Conservation (phyloP, 371 early-diverging fungal species). For the Mucor plumbeus region DNA sequence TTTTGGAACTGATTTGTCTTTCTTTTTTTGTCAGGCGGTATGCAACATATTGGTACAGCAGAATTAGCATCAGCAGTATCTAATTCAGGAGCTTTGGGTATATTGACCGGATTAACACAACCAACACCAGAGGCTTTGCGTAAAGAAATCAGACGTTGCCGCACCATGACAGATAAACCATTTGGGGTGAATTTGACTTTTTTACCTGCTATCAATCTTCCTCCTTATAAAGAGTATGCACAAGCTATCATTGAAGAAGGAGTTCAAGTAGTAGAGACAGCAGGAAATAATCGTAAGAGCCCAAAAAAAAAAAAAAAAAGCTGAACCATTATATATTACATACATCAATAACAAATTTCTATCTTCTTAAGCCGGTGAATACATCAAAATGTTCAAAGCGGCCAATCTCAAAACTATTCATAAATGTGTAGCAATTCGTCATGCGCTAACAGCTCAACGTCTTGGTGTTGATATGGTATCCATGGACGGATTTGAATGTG, state of each 20-base stretch:
- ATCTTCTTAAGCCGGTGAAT: conserved; percentile 52
- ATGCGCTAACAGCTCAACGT: conserved; percentile 67
- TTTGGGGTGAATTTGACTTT: conserved; percentile 80
- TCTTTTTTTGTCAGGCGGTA: conserved; percentile 12
- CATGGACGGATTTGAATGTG: conserved; percentile 82
- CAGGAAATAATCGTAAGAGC: conserved; percentile 63
- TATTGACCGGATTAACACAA: conserved; percentile 85
- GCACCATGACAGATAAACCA: conserved; percentile 73
- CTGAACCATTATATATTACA: not conserved
- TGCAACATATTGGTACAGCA: conserved; percentile 72
- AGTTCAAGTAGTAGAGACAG: conserved; percentile 75
- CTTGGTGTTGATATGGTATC: conserved; percentile 66
- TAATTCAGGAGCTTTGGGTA: conserved; percentile 96
- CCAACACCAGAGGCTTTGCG: conserved; percentile 78
- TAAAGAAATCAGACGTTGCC: conserved; percentile 73
- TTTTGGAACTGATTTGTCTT: not conserved
- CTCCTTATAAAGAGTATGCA: conserved; percentile 76
- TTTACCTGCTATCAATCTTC: conserved; percentile 67
- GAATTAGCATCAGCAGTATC: conserved; percentile 89
- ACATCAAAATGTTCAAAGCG: conserved; percentile 73
- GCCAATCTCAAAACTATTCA: conserved; percentile 73
- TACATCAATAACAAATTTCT: not conserved
- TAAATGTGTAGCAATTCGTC: conserved; percentile 78
- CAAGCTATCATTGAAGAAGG: conserved; percentile 77
- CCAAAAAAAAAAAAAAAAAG: not conserved